Conservation (phyloP, 2,329 filamentous ascomycete species). For the Ilyonectria mors-panacis region DNA sequence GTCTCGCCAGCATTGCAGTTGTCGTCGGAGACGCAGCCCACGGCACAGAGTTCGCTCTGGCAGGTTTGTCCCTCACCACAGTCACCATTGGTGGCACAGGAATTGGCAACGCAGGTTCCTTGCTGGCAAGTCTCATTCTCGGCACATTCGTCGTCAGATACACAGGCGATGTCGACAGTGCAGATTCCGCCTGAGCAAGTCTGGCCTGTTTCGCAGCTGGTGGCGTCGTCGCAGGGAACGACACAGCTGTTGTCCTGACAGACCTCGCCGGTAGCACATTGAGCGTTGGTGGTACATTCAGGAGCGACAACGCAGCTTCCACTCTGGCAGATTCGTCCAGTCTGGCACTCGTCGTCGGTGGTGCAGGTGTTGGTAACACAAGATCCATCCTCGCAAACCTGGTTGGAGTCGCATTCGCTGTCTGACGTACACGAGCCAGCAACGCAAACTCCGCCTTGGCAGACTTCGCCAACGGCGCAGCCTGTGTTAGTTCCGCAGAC, state of each 20-base stretch:
- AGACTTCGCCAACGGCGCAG: slow-evolving; percentile 14
- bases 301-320: background rate
- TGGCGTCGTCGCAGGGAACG: background rate
- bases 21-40: background rate
- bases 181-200: background rate
- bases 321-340: background rate
- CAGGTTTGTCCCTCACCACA: slow-evolving; percentile 13
- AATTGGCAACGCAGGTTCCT: slow-evolving; percentile 1
- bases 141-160: background rate
- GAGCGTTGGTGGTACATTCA: background rate
- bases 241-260: background rate
- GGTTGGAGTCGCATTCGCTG: background rate
- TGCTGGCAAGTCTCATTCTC: background rate
- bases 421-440: background rate
- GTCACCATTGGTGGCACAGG: slow-evolving; percentile 6
- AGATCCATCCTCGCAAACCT: background rate
- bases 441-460: slow-evolving; percentile 9
- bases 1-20: background rate
- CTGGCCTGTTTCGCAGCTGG: slow-evolving; percentile 5
- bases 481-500: background rate
- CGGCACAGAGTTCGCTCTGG: background rate
- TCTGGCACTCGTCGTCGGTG: background rate
- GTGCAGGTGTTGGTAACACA: background rate
- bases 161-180: background rate
- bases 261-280: background rate